phyloP scores from a whole-genome alignment of 1,284 basidiomycete genomes.

The Pseudozyma sp. region DNA sequence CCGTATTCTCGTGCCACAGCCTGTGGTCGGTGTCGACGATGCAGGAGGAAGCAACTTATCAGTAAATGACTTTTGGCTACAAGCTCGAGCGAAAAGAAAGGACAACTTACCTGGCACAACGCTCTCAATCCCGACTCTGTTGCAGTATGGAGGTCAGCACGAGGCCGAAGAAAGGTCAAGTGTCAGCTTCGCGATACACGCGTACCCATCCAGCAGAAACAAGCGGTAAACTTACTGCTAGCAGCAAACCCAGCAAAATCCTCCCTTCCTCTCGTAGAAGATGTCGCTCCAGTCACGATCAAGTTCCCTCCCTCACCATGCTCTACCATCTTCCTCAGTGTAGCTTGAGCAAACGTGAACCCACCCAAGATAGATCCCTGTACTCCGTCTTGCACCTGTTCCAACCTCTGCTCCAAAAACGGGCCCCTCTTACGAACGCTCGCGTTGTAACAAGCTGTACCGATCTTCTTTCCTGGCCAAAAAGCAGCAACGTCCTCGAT shows the following conservation, averaged over 20 bases:
- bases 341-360: slow-evolving; percentile 53
- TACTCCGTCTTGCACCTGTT: slow-evolving; percentile 43
- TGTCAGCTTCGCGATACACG: background rate
- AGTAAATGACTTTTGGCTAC: background rate
- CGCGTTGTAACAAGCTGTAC: slow-evolving; percentile 59
- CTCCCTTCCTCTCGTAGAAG: slow-evolving; percentile 49
- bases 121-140: slow-evolving; percentile 46
- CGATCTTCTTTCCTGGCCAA: slow-evolving; percentile 50
- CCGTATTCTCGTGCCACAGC: slow-evolving; percentile 55
- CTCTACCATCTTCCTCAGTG: slow-evolving; percentile 29
- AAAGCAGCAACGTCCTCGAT: slow-evolving; percentile 20
- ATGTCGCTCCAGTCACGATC: slow-evolving; percentile 59
- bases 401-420: slow-evolving; percentile 41
- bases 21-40: slow-evolving; percentile 3
- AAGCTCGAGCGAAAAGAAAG: background rate
- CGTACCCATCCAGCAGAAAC: too few species aligned
- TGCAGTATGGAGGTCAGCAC: background rate
- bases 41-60: background rate
- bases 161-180: background rate
- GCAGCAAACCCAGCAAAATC: slow-evolving; percentile 59
- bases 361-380: slow-evolving; percentile 51
- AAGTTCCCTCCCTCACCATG: slow-evolving; percentile 45
- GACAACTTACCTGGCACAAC: slow-evolving; percentile 47
- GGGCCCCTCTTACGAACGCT: slow-evolving; percentile 47
- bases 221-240: slow-evolving; percentile 30